Evolutionary conservation across 2,329 filamentous ascomycete genomes (phyloP).

Genomic region (Colletotrichum orbiculare): DNA sequence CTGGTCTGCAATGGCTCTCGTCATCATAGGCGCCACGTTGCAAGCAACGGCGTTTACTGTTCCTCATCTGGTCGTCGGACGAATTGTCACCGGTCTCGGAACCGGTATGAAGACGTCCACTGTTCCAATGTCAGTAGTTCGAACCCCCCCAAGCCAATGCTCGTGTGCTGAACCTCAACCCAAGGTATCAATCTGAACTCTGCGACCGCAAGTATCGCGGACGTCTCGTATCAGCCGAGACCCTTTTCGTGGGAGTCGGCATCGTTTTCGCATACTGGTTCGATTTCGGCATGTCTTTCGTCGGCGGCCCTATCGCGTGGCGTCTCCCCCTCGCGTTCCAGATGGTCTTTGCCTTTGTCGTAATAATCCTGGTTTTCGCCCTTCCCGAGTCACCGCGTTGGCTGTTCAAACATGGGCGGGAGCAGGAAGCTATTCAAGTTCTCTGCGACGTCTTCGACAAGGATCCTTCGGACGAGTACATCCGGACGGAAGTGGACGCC

Average conservation of each 20-base stretch:
- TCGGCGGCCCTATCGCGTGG: slow-evolving; percentile 42
- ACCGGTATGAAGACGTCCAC: slow-evolving; percentile 50
- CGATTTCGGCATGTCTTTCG: slow-evolving; percentile 50
- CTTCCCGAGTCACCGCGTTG: slow-evolving; percentile 55
- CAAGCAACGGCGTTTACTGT: slow-evolving; percentile 48
- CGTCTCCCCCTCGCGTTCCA: slow-evolving; percentile 45
- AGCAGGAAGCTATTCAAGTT: slow-evolving; percentile 49
- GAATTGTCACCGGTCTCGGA: slow-evolving; percentile 54
- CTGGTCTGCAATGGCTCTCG: slow-evolving; percentile 45
- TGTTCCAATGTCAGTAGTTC: slow-evolving; percentile 43
- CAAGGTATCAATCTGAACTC: slow-evolving; percentile 56
- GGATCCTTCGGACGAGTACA: slow-evolving; percentile 46
- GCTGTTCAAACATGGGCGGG: slow-evolving; percentile 50
- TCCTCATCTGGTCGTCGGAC: slow-evolving; percentile 55
- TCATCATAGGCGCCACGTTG: slow-evolving; percentile 48
- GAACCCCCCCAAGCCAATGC: too few relatives aligned
- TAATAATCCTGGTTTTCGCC: slow-evolving; percentile 48
- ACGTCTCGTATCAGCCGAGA: slow-evolving; percentile 51
- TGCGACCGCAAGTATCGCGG: slow-evolving; percentile 55
- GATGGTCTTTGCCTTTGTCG: slow-evolving; percentile 47
- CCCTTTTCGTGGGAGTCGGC: slow-evolving; percentile 54
- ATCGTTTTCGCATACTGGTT: slow-evolving; percentile 52
- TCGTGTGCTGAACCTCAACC: neutral
- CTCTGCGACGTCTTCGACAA: slow-evolving; percentile 54
- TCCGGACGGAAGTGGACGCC: slow-evolving; percentile 46